phyloP scores from a whole-genome alignment of 768 basidiomycete species.

The Naganishia friedmannii region DNA sequence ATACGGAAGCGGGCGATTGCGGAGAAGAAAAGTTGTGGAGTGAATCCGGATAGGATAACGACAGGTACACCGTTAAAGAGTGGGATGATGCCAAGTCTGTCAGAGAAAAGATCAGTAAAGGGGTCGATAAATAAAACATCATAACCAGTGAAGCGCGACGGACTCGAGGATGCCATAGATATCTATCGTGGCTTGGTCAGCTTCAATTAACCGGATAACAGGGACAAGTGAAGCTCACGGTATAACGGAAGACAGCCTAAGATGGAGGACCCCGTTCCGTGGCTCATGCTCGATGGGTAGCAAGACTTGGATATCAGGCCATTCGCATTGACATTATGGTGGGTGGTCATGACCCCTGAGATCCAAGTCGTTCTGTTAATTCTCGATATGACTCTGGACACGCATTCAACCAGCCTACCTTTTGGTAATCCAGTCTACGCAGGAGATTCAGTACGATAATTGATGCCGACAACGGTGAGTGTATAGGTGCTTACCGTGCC shows the following conservation, averaged over 20 bases:
- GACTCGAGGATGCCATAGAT: conserved; percentile 30
- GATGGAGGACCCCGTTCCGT: conserved; percentile 63
- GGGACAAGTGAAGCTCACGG: neutral
- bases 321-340: conserved; percentile 58
- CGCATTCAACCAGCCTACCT: conserved; percentile 28
- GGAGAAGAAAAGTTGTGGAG: conserved; percentile 65
- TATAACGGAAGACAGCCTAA: conserved; percentile 57
- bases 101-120: neutral
- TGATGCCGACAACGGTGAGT: neutral
- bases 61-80: conserved; percentile 46
- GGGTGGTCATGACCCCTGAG: conserved; percentile 49
- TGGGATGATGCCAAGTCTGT: conserved; percentile 42
- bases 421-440: conserved; percentile 45
- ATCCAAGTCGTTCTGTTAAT: neutral
- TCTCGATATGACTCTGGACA: no score
- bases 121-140: neutral
- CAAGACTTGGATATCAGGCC: conserved; percentile 59
- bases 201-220: conserved; percentile 27
- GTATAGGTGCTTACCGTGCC: conserved; percentile 40
- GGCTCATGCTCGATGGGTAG: conserved; percentile 57
- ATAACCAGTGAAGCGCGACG: neutral
- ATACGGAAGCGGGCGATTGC: conserved; percentile 66
- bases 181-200: neutral
- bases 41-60: conserved; percentile 62
- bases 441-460: neutral